Base-by-base conservation (phyloP, 2,329 filamentous ascomycete genomes). In the Paecilomyces formosus region DNA sequence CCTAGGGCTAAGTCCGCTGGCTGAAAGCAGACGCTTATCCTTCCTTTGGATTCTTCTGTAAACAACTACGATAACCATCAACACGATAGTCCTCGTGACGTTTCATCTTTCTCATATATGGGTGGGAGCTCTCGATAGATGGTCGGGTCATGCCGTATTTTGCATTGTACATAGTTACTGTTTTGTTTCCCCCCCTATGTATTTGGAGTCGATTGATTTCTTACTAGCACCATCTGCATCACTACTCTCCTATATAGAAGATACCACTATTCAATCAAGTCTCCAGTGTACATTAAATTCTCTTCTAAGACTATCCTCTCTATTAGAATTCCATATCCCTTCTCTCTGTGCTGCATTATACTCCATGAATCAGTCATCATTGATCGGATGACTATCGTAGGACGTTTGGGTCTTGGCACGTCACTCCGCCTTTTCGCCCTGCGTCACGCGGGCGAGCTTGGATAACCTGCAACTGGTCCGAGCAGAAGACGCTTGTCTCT, bases 231-330 rank as follows among this genome's bases (percentile, higher is more conserved):
- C 39, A 45, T 45, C n/a, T 45, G 39, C n/a, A n/a, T 45, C 39
- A 18, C 15, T 18, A 18, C n/a, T 45, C 18, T 45, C 39, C 39
- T 45, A 45, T 28, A 53, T 45, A 55, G 56, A 39, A 45, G 65
- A 62, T 66, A 65, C 55, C 65, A 62, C 61, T 33, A 21, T 45
- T 45, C 22, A 58, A 59, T n/a, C 7, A 45, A 18, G 62, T 53
- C 18, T 60, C 56, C 58, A 55, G 18, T 59, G 24, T 9, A 18
- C 8, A 45, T 45, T 39, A 15, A 39, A 13, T 39, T 13, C 35
- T n/a, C 15, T 4, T 13, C 3, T 39, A 39, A 39, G n/a, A 39
- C 11, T 4, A 39, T 13, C 3, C 12, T 39, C 6, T 39, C 12
- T 39, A 6, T 15, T 39, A 13, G 6, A n/a, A 15, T 31, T 12